These are phyloP conservation scores for Umbelopsis ramanniana DNA, from an alignment of 192 early-diverging fungal genomes.

Conservation along the genomic window DNA sequence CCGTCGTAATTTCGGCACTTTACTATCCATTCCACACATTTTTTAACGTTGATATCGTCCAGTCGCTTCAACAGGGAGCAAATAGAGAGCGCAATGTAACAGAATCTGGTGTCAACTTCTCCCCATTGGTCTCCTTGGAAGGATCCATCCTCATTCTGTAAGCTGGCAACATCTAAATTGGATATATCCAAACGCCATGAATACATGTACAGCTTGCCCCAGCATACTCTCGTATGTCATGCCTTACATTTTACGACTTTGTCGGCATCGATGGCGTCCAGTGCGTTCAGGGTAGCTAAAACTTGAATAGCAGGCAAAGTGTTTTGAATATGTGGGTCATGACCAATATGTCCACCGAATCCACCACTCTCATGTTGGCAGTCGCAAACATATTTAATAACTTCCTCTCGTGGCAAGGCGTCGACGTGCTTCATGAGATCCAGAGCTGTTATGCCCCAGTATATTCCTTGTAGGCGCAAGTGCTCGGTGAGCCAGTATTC, in stretches of 20 bases:
- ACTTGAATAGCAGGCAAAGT: constrained; percentile 94
- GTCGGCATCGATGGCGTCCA: constrained; percentile 74
- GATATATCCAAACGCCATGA: neutral
- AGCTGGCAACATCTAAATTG: constrained; percentile 59
- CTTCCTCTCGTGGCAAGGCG: constrained; percentile 68
- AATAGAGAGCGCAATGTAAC: constrained; percentile 81
- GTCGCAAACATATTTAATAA: constrained; percentile 79
- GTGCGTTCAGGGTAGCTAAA: constrained; percentile 77
- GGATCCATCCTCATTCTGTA: constrained; percentile 74
- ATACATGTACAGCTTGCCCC: too few relatives aligned
- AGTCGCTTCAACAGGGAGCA: constrained; percentile 77
- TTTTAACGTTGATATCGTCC: constrained; percentile 64
- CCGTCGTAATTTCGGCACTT: constrained; percentile 95
- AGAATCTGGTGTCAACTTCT: constrained; percentile 94
- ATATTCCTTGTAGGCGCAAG: constrained; percentile 88
- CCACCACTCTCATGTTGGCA: constrained; percentile 90
- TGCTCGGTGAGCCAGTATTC: constrained; percentile 96
- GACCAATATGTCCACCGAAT: constrained; percentile 84
- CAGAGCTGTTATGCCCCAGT: constrained; percentile 91
- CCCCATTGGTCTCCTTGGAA: constrained; percentile 93
- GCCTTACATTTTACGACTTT: constrained; percentile 72
- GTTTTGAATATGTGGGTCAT: constrained; percentile 91
- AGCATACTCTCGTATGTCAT: too few relatives aligned
- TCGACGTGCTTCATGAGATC: constrained; percentile 68
- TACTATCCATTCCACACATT: constrained; percentile 73